Evolutionary conservation across 495 filamentous ascomycete species (phyloP), one percentile per base, ranked within the genome.

Genomic region (Talaromyces trachyspermus): DNA sequence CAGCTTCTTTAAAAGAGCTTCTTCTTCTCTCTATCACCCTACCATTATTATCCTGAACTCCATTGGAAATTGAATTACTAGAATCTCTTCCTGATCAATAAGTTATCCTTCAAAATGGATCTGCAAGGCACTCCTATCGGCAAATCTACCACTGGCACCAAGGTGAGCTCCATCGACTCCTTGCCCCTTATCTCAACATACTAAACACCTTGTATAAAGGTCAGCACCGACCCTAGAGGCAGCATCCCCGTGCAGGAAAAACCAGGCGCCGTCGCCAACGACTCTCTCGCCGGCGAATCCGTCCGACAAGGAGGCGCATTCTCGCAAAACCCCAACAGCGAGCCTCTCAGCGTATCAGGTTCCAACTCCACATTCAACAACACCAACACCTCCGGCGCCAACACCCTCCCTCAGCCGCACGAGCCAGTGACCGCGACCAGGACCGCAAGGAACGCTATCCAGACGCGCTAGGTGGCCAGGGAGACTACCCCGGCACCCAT

Each of bases 281-380:
- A 84, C 63, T 84, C 80, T 27, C 76, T 86, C 25, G 82, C 82
- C 24, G 81, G 73, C 36, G 77, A 84, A 51, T 85, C 81, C 10
- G 59, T 71, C 42, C 61, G 65, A 30, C 38, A 54, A 12, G 72
- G 72, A 38, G 80, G 80, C 48, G 57, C 54, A 23, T 84, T 79
- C 65, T 61, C 61, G 25, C 56, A 67, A 35, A 78, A 81, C 63
- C 68, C 70, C 10, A 60, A 72, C 26, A 67, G 71, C 8, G 65
- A 74, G 27, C 72, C 77, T 17, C 60, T 70, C 43, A 60, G 64
- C 11, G 70, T 78, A 38, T 63, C 65, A 3, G 68, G 72, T 43
- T 47, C 45, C 41, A 58, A 69, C 38, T 77, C 75, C 18, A 84
- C 71, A 15, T 64, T 79, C 22, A 76, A 72, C 56, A 83, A 63